These are phyloP conservation scores for Talaromyces sp. DNA, from an alignment of 2,329 filamentous ascomycete genomes.

Conservation along the genomic window DNA sequence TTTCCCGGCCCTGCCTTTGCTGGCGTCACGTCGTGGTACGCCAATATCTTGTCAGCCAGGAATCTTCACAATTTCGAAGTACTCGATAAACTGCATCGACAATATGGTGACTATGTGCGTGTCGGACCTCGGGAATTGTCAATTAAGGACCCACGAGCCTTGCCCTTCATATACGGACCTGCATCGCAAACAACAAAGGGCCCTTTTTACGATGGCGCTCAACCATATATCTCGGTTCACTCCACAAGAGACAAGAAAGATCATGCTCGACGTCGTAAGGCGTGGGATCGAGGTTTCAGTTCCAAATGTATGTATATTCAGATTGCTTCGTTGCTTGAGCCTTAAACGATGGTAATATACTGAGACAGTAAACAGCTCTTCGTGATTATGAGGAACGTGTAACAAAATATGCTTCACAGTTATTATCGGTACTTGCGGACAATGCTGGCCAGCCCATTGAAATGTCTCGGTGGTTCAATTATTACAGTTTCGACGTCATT, in stretches of 20 bases:
- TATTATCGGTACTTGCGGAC: conserved; percentile 17
- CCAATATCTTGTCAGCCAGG: conserved; percentile 20
- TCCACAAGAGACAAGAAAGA: conserved; percentile 19
- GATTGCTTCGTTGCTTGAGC: background rate
- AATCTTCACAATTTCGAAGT: conserved; percentile 30
- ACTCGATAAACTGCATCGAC: conserved; percentile 15
- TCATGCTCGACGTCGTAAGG: conserved; percentile 18
- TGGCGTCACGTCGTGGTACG: conserved; percentile 26
- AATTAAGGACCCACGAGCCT: conserved; percentile 16
- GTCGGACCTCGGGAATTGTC: conserved; percentile 20
- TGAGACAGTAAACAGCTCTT: conserved; percentile 10
- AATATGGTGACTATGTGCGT: conserved; percentile 20
- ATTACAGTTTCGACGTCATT: conserved; percentile 35
- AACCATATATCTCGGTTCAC: conserved; percentile 20
- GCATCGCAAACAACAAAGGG: conserved; percentile 18
- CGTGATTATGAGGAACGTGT: conserved; percentile 18
- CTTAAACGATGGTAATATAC: background rate
- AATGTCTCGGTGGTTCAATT: conserved; percentile 27
- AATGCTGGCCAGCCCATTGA: conserved; percentile 19
- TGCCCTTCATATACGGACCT: conserved; percentile 19
- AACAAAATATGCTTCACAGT: conserved; percentile 17
- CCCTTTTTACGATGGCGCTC: conserved; percentile 17
- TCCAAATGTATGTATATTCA: conserved; percentile 25
- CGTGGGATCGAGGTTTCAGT: conserved; percentile 32
- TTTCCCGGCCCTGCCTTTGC: conserved; percentile 31